Evolutionary conservation across 805 yeast genomes (phyloP).

Genomic region (Candida hungchunana): DNA sequence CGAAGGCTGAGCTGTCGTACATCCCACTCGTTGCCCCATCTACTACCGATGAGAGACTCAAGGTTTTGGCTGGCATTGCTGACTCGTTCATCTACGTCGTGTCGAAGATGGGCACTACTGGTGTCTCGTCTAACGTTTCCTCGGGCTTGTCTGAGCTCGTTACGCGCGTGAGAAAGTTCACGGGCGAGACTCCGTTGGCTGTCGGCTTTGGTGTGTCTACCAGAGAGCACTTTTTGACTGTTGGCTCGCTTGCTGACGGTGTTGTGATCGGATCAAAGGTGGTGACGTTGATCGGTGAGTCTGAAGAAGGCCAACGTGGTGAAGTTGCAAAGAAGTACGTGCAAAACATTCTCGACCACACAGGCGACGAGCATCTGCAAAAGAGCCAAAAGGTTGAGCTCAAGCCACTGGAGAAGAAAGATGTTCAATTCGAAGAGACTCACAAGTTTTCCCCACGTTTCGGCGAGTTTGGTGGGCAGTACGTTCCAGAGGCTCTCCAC

Average conservation of each 20-base stretch:
- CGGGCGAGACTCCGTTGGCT: constrained; percentile 81
- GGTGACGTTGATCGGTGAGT: constrained; percentile 62
- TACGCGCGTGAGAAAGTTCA: constrained; percentile 65
- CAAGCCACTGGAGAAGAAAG: constrained; percentile 25
- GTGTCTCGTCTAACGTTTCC: constrained; percentile 68
- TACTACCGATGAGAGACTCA: constrained; percentile 85
- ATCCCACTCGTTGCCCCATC: constrained; percentile 97
- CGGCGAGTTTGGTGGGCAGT: constrained; percentile 98
- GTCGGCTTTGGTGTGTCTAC: constrained; percentile 98
- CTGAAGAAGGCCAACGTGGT: constrained; percentile 56
- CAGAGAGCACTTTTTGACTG: constrained; percentile 79
- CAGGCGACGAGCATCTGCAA: constrained; percentile 1
- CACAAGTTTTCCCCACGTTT: constrained; percentile 75
- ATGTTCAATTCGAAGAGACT: constrained; percentile 42
- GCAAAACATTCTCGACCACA: constrained; percentile 59
- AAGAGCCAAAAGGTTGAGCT: constrained; percentile 29
- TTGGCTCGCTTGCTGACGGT: constrained; percentile 85
- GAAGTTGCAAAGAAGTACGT: constrained; percentile 64
- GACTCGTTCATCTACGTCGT: constrained; percentile 96
- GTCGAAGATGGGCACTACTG: constrained; percentile 97
- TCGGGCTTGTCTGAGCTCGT: constrained; percentile 63
- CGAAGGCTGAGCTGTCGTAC: constrained; percentile 67
- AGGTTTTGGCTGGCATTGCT: constrained; percentile 75
- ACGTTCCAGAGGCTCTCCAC: constrained; percentile 94
- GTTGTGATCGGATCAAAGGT: constrained; percentile 93